These are phyloP conservation scores for Pichia terricola DNA, from an alignment of 1,139 yeast genomes.

Conservation along the genomic window DNA sequence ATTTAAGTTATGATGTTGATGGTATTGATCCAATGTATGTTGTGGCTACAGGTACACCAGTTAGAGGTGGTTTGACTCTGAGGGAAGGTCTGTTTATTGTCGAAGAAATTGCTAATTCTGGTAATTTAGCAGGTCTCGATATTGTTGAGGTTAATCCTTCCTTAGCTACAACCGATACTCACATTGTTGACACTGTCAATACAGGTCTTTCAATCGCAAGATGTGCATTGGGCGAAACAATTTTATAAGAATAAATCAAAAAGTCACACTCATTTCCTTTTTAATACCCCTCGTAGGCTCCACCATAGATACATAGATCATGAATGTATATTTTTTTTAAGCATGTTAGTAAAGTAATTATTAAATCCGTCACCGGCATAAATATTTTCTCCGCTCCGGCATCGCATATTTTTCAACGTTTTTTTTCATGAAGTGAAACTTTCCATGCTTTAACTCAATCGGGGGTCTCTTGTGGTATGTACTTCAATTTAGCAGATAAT, in stretches of 20 bases:
- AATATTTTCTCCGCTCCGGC: too few species aligned
- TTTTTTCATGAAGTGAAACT: too few species aligned
- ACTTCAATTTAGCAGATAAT: too few species aligned
- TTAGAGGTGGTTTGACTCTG: conserved; percentile 88
- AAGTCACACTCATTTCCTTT: not conserved
- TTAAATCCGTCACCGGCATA: too few species aligned
- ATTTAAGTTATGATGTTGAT: conserved; percentile 90
- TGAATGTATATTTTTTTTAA: not conserved
- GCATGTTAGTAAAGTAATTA: too few species aligned
- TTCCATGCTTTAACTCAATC: too few species aligned
- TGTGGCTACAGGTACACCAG: conserved; percentile 97
- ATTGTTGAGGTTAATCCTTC: conserved; percentile 91
- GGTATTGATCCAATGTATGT: conserved; percentile 92
- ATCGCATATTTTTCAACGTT: too few species aligned
- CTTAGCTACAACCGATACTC: conserved; percentile 69
- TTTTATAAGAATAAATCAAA: conserved; percentile 29
- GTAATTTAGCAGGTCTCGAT: conserved; percentile 77
- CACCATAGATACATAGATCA: too few species aligned
- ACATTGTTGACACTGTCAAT: conserved; percentile 74
- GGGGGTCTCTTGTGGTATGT: too few species aligned
- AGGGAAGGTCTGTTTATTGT: conserved; percentile 91
- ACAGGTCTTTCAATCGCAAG: conserved; percentile 89
- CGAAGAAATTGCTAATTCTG: conserved; percentile 86
- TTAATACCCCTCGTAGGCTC: not conserved
- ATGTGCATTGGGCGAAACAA: conserved; percentile 90